Evolutionary conservation across 192 early-diverging fungal genomes (phyloP), one percentile per base, ranked within the genome.

Genomic region (Dimargaris cristalligena): DNA sequence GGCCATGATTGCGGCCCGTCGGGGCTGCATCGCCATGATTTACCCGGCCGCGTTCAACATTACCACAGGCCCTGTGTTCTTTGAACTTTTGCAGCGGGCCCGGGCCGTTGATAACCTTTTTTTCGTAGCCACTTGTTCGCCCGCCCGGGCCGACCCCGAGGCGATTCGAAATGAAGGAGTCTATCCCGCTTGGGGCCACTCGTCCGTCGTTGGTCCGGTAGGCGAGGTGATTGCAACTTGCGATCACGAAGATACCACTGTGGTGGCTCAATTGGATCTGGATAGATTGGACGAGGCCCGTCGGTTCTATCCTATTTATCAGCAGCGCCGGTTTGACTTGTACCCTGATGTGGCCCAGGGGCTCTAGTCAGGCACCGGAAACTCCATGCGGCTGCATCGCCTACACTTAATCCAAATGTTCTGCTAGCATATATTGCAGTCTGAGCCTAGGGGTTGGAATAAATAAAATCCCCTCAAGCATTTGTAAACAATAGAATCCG

Each of bases 41-140:
- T 99, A 95, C 63, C 95, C 93, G 2, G 95, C 91, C 1, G 93
- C 92, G 0, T 97, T 97, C 71, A 99, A 96, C 68, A 86, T 81
- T 70, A 91, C 85, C 13, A 99, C 95, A 2, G 95, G 95, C 22
- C 92, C 93, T 0, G 58, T 94, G 65, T 91, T 95, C 60, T 99
- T 93, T 91, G 93, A 99, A 65, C 71, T 94, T 32, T 60, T 94
- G 52, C 76, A 84, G 65, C 73, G 89, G 0, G 84, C 89, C 0
- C 71, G 91, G 20, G 95, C 95, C 0, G 67, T 89, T 22, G 95
- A 99, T 69, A 99, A 96, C 68, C 91, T 77, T 65, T 77, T 98
- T 59, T 99, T 83, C 63, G 87, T 91, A 0, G 90, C 89, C 9
- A 85, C 84, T n/a, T 99, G 95, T 73, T 95, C 95, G 2, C 95